Base-by-base conservation (phyloP, 805 yeast genomes). In the Hanseniaspora meyeri region DNA sequence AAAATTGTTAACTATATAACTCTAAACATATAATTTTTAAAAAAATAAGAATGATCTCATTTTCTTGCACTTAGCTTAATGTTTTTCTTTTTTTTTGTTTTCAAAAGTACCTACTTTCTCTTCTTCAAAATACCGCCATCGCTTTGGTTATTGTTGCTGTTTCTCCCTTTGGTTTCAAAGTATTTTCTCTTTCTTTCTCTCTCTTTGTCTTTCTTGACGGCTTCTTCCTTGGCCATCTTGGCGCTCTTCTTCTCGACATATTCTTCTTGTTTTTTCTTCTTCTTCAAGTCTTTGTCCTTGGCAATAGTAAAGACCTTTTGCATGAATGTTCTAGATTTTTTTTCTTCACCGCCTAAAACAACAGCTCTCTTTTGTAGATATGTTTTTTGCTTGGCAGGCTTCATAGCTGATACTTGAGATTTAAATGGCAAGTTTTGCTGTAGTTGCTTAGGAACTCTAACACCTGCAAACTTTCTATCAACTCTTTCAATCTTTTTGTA, bases 311-410 rank as follows among this genome's bases (percentile, higher is more conserved):
- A 79, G 57, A 93, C 81, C 71, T 87, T 87, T 70, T 85, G 91
- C 76, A 93, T 80, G 70, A 91, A 77, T 38, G 88, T 83, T 63
- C 97, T 79, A 36, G 95, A 90, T 73, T 87, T 86, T 83, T 87
- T 88, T 70, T 91, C 97, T 53, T 87, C 96, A 16, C 95, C 96
- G 43, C 83, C 86, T 42, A 90, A 72, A 7, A 93, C 93, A 55
- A 93, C 97, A 1, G 98, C 98, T 65, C 98, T 81, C 74, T 89
- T 93, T 57, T 77, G 79, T 79, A 85, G 68, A 66, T 91, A 93
- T 0, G 96, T 82, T 65, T 79, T 76, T 70, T 85, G 83, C 74
- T 78, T 82, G 70, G 86, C 93, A 31, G 96, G 95, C 68, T 83
- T 85, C 93, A 87, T 85, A 64, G 80, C 79, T 62, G 83, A 85